Percentiles rank a stretch among this genome's conserved stretches.
phyloP scores from a whole-genome alignment of 495 filamentous ascomycete species.

The Hypoxylon trugodes region DNA sequence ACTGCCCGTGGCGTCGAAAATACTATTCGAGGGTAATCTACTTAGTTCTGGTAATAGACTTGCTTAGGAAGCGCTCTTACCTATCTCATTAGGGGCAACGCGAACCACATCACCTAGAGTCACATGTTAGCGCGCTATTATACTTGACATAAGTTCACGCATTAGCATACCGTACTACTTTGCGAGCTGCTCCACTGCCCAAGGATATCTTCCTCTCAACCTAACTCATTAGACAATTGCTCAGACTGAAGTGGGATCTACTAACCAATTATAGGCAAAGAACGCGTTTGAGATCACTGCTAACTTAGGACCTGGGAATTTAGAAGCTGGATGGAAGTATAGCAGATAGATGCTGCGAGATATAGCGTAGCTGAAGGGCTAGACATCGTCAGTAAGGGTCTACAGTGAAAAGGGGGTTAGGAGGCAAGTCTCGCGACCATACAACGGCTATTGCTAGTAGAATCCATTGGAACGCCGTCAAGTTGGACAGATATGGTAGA shows the following conservation, averaged over 20 bases:
- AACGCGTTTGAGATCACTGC: neutral
- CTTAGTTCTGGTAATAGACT: conserved; percentile 1
- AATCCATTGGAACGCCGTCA: too few relatives aligned
- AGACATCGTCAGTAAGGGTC: too few relatives aligned
- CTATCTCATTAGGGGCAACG: conserved; percentile 34
- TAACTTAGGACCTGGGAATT: neutral
- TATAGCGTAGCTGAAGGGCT: neutral
- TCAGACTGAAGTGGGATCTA: neutral
- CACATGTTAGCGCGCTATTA: neutral
- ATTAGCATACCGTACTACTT: conserved; percentile 23
- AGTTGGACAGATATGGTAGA: too few relatives aligned
- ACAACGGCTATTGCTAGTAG: too few relatives aligned
- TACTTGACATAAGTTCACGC: neutral
- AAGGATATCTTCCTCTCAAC: conserved; percentile 27
- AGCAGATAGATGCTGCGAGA: neutral
- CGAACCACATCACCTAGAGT: conserved; percentile 26
- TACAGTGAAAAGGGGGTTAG: too few relatives aligned
- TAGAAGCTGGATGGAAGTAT: neutral
- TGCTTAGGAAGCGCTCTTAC: conserved; percentile 22
- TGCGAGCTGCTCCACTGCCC: conserved; percentile 18
- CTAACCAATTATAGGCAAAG: neutral
- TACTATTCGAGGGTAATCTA: neutral
- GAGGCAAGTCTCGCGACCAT: too few relatives aligned
- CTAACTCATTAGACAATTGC: neutral
- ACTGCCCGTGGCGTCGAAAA: too few relatives aligned